phyloP scores from a whole-genome alignment of 371 early-diverging fungal genomes.

The Polyrhizophydium stewartii region DNA sequence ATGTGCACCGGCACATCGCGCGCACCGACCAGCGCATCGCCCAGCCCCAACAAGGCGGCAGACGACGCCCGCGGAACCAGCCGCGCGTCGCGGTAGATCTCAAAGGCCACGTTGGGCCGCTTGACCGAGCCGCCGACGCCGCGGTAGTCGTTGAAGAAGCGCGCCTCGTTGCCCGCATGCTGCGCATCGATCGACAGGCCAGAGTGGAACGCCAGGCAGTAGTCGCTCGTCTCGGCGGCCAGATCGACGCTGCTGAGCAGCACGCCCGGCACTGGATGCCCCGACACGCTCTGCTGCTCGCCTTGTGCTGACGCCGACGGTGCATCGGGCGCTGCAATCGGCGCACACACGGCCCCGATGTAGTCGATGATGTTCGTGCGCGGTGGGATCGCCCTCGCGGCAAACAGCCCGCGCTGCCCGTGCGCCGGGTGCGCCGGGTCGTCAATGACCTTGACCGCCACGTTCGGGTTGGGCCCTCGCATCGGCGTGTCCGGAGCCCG shows the following conservation, averaged over 20 bases:
- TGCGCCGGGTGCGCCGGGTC: slow-evolving; percentile 26
- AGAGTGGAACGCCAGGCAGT: slow-evolving; percentile 14
- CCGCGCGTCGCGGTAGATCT: slow-evolving; percentile 18
- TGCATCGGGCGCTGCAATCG: slow-evolving; percentile 3
- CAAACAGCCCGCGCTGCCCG: slow-evolving; percentile 30
- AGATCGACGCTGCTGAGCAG: too few relatives aligned
- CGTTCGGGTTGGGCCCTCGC: background rate
- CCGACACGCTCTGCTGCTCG: too few relatives aligned
- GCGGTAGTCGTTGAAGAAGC: slow-evolving; percentile 40
- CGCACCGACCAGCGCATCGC: too few relatives aligned
- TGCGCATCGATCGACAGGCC: slow-evolving; percentile 30
- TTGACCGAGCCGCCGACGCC: slow-evolving; percentile 4
- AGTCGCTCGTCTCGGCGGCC: slow-evolving; percentile 19
- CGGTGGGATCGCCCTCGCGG: slow-evolving; percentile 11
- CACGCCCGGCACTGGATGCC: too few relatives aligned
- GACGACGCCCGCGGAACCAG: too few relatives aligned
- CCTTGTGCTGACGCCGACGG: too few relatives aligned
- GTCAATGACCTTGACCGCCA: background rate
- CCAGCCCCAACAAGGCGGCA: slow-evolving; percentile 17
- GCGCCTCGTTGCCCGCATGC: slow-evolving; percentile 30
- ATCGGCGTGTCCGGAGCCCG: background rate
- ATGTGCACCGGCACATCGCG: too few relatives aligned
- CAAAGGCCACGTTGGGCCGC: slow-evolving; percentile 37
- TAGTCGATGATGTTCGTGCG: slow-evolving; percentile 30
- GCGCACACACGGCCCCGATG: slow-evolving; percentile 15